Percentiles rank a stretch among this genome's conserved stretches.
Evolutionary conservation across 768 basidiomycete species (phyloP).

Genomic region (Mycena alexandri): DNA sequence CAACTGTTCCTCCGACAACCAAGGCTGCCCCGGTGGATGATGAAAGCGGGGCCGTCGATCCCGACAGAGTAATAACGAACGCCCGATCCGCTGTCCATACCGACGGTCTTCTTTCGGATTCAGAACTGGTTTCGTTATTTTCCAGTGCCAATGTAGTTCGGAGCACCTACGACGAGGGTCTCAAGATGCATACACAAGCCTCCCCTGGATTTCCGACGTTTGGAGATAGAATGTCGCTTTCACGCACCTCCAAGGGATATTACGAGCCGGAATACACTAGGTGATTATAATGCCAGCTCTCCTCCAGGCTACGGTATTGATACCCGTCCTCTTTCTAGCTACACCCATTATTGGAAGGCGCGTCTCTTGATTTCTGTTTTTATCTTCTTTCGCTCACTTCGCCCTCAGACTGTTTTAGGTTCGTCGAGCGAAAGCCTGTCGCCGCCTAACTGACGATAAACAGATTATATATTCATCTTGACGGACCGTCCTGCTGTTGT

Average conservation of each 20-base stretch:
- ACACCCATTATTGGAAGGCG: slow-evolving; percentile 93
- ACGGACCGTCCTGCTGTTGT: slow-evolving; percentile 52
- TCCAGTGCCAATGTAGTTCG: slow-evolving; percentile 52
- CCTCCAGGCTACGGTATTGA: background rate
- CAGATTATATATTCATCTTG: slow-evolving; percentile 92
- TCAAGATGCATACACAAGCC: slow-evolving; percentile 41
- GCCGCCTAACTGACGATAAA: slow-evolving; percentile 11
- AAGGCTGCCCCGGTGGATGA: slow-evolving; percentile 55
- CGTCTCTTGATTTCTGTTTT: slow-evolving; percentile 29
- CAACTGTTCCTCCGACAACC: slow-evolving; percentile 54
- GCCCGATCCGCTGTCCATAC: slow-evolving; percentile 68
- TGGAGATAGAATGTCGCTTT: slow-evolving; percentile 60
- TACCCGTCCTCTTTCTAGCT: slow-evolving; percentile 58
- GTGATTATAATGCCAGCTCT: background rate
- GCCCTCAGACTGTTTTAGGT: slow-evolving; percentile 34
- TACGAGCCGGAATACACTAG: slow-evolving; percentile 86
- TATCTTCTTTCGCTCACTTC: background rate
- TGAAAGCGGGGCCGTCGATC: slow-evolving; percentile 68
- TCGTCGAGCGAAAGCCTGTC: background rate
- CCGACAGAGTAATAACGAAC: slow-evolving; percentile 80
- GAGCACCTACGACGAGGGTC: slow-evolving; percentile 79
- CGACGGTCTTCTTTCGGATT: slow-evolving; percentile 78
- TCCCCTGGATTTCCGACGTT: slow-evolving; percentile 56
- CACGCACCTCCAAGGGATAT: slow-evolving; percentile 61
- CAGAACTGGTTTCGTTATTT: slow-evolving; percentile 69